Conservation (phyloP, 1,284 basidiomycete genomes). For the Waitea zeae region DNA sequence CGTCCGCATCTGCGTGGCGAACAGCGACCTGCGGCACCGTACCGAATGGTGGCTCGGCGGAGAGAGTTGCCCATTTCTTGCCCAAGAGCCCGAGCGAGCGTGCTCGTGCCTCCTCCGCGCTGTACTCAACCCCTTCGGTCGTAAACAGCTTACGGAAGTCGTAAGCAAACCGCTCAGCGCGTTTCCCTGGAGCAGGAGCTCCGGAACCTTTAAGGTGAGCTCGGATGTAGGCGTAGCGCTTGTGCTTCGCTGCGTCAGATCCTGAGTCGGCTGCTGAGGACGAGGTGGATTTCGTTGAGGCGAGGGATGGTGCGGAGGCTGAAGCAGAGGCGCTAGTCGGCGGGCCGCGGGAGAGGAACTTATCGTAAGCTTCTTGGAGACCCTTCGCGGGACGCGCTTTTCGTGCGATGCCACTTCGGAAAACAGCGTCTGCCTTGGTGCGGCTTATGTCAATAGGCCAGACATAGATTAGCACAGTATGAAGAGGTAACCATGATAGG, state of each 20-base stretch:
- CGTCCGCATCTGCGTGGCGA: conserved; percentile 28
- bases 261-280: conserved; percentile 3
- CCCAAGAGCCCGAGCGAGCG: conserved; percentile 61
- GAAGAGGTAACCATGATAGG: too few species aligned
- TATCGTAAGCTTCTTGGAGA: conserved; percentile 68
- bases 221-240: conserved; percentile 50
- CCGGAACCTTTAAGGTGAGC: conserved; percentile 13
- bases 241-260: conserved; percentile 8
- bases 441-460: conserved; percentile 2
- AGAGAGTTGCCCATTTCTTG: conserved; percentile 68
- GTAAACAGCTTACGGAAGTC: conserved; percentile 47
- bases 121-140: conserved; percentile 49
- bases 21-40: conserved; percentile 26
- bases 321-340: conserved; percentile 16
- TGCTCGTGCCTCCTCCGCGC: conserved; percentile 58
- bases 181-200: conserved; percentile 39
- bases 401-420: conserved; percentile 70
- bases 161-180: conserved; percentile 51
- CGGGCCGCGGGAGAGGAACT: conserved; percentile 32
- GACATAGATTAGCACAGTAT: conserved; percentile 1
- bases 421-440: conserved; percentile 70
- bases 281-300: conserved; percentile 7
- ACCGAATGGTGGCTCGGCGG: too few species aligned
- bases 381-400: conserved; percentile 72
- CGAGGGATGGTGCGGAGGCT: conserved; percentile 11